These are phyloP conservation scores for sorghum (Sorghum bicolor) DNA, from an alignment of 176 grass and related monocot genomes.

Conservation along the genomic window Sorghum_bicolor_NCBIv3 NC_012879.2:54975001-54975500, in stretches of 20 bases:
- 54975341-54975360: not conserved
- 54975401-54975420: not conserved
- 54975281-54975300: not conserved
- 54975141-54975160: not conserved
- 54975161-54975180: not conserved
- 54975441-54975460: not conserved
- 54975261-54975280: not conserved
- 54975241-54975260: not conserved
- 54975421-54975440: not conserved
- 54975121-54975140: constrained; percentile 8
- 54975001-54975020: constrained; percentile 81
- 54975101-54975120: constrained; percentile 62
- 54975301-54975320: not conserved
- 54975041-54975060: constrained; percentile 93
- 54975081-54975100: constrained; percentile 94
- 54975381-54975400: not conserved
- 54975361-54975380: not conserved
- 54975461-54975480: not conserved
- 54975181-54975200: not conserved
- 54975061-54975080: constrained; percentile 89
- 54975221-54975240: not conserved
- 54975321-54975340: not conserved
- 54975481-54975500: not conserved
- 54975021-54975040: constrained; percentile 83
- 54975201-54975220: not conserved